phyloP scores from a whole-genome alignment of 495 filamentous ascomycete genomes.

The Cairneyella variabilis region DNA sequence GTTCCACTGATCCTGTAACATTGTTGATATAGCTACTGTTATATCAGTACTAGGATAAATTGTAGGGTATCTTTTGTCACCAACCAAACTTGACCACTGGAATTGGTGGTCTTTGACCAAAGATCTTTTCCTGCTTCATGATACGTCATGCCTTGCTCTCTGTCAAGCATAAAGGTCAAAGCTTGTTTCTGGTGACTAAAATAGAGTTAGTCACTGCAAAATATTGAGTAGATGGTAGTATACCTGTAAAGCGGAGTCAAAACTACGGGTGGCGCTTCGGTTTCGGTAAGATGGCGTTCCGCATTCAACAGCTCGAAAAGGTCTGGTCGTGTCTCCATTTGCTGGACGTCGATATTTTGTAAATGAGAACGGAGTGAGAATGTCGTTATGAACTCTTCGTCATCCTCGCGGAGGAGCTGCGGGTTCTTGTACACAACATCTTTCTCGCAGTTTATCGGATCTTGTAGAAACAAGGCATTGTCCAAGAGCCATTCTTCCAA shows the following conservation, averaged over 20 bases:
- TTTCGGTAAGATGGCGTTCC: background rate
- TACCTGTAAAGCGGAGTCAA: constrained; percentile 1
- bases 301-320: constrained; percentile 2
- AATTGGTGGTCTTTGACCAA: background rate
- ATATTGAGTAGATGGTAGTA: background rate
- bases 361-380: background rate
- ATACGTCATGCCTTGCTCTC: constrained; percentile 21
- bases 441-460: constrained; percentile 30
- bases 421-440: constrained; percentile 41
- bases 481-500: no score
- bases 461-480: constrained; percentile 41
- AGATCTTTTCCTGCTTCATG: background rate
- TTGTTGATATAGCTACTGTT: constrained; percentile 2
- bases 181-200: constrained; percentile 80
- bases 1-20: background rate
- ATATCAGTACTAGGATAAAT: background rate
- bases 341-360: background rate
- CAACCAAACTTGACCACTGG: background rate
- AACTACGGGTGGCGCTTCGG: constrained; percentile 1
- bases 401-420: constrained; percentile 33
- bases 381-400: background rate
- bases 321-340: background rate
- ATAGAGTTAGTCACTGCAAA: background rate
- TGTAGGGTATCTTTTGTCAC: background rate
- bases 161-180: constrained; percentile 74